Evolutionary conservation across 441 rosid species (phyloP), one percentile per base, ranked within the genome.

Genomic region (Cnidoscolus chayamansa): DNA sequence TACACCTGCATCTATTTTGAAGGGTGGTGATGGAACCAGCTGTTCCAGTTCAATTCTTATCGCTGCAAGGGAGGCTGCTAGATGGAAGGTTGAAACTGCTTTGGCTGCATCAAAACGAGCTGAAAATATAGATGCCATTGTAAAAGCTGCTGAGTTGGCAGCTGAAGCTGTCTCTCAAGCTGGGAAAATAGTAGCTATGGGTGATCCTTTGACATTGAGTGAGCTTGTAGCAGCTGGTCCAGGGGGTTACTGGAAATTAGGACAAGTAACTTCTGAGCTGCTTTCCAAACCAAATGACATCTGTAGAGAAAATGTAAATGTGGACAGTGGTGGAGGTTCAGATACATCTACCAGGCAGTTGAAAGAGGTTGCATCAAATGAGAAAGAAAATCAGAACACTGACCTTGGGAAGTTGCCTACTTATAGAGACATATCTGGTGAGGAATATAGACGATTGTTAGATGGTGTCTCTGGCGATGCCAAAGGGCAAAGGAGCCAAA

Each of bases 121-220:
- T 84, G 97, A 96, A 81, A 96, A 93, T 83, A 82, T 91, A 87
- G 97, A 90, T 81, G 91, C 98, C 45, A 84, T 93, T 71, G 89
- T 96, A 40, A 91, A 85, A 83, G 99, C 99, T 84, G 99, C 99
- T 37, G 97, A 93, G 80, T 79, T 93, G 80, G 97, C 98, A 72
- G 94, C 94, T 13, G 97, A 88, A 74, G 99, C 99, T 49, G 96
- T 93, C 65, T 86, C 94, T 53, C 98, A 93, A 81, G 98, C 97
- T 76, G 99, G 99, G 76, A 89, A 84, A 77, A 84, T 96, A 76
- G 98, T 90, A 73, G 89, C 94, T 4, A 86, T 93, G 97, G 93
- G 94, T 25, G 96, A 89, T 69, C 88, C 90, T 74, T 79, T 86
- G 72, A 74, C 86, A 64, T 83, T 93, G 80, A 74, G 74, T 72